phyloP scores from a whole-genome alignment of 257 asterid genomes.

The Gynochthodes officinalis region DNA sequence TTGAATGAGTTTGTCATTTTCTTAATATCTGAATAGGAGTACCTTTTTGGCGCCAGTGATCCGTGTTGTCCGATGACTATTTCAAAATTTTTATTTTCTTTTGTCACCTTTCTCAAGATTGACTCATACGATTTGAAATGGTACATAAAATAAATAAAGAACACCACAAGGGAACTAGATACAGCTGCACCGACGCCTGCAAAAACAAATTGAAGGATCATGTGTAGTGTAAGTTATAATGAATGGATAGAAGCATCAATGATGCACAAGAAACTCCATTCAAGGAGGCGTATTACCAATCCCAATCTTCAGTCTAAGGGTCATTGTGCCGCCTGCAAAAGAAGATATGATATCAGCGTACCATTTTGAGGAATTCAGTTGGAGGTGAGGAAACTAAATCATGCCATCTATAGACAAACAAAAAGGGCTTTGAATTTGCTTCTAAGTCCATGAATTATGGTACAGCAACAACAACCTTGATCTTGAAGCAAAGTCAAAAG shows the following conservation, averaged over 20 bases:
- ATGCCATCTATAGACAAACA: too few species aligned
- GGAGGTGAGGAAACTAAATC: too few species aligned
- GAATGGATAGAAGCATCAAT: background rate
- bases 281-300: slow-evolving; percentile 28
- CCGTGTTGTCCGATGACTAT: background rate
- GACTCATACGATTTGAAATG: background rate
- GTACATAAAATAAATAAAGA: slow-evolving; percentile 21
- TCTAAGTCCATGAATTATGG: too few species aligned
- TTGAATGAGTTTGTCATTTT: slow-evolving; percentile 17
- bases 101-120: slow-evolving; percentile 10
- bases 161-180: slow-evolving; percentile 23
- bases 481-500: too few species aligned
- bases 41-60: slow-evolving; percentile 8
- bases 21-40: slow-evolving; percentile 9
- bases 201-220: background rate
- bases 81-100: slow-evolving; percentile 6
- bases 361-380: too few species aligned
- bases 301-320: slow-evolving; percentile 31
- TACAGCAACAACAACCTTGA: too few species aligned
- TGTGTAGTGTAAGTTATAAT: background rate
- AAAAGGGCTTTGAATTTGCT: too few species aligned
- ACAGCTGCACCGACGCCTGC: slow-evolving; percentile 36
- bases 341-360: too few species aligned
- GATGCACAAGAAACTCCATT: background rate
- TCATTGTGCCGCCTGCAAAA: too few species aligned